phyloP scores from a whole-genome alignment of 2,329 filamentous ascomycete species.

The Xylaria sp. region DNA sequence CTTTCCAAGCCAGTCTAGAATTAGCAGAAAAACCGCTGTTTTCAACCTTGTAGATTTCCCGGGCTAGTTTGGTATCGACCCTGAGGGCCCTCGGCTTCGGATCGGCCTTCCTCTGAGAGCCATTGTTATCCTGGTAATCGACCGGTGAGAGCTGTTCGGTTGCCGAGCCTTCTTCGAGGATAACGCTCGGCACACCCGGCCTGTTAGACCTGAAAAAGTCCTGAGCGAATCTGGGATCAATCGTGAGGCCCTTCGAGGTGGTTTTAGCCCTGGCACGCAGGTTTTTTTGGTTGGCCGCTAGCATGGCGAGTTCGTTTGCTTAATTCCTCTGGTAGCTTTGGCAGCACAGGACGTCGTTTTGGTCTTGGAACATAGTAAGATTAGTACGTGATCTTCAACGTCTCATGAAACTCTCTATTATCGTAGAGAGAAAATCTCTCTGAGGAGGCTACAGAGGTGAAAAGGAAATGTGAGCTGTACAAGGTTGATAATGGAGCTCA shows the following conservation, averaged over 20 bases:
- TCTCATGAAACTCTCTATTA: background rate
- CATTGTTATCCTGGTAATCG: slow-evolving; percentile 7
- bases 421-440: background rate
- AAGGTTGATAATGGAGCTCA: slow-evolving; percentile 6
- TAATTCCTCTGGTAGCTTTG: background rate
- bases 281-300: slow-evolving; percentile 1
- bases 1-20: background rate
- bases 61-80: slow-evolving; percentile 9
- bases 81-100: slow-evolving; percentile 2
- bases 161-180: background rate
- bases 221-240: slow-evolving; percentile 16
- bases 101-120: background rate
- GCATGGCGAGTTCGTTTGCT: slow-evolving; percentile 9
- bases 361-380: background rate
- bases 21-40: background rate
- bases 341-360: background rate
- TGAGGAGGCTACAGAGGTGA: background rate
- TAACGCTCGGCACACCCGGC: background rate
- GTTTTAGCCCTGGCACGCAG: slow-evolving; percentile 16
- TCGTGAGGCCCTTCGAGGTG: slow-evolving; percentile 13
- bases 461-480: slow-evolving; percentile 2
- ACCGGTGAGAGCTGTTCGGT: background rate
- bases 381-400: background rate
- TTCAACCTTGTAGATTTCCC: background rate
- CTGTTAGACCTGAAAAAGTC: background rate